Evolutionary conservation across 495 filamentous ascomycete genomes (phyloP).

Genomic region (Platismatia glauca): DNA sequence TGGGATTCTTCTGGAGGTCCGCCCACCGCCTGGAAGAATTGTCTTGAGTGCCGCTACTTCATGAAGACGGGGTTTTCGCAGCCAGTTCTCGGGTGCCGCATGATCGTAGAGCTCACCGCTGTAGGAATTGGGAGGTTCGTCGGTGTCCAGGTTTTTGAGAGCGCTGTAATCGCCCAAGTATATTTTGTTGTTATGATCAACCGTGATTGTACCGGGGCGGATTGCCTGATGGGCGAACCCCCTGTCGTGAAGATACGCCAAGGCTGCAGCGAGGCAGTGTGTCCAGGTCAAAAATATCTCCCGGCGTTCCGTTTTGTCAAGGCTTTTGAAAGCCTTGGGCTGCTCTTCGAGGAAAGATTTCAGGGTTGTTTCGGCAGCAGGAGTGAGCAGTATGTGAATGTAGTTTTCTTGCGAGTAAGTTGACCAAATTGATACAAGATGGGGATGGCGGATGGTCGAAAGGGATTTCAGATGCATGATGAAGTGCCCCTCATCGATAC

Average conservation of each 20-base stretch:
- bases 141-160: constrained; percentile 48
- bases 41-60: constrained; percentile 27
- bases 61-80: constrained; percentile 34
- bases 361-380: constrained; percentile 65
- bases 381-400: constrained; percentile 71
- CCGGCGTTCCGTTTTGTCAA: constrained; percentile 63
- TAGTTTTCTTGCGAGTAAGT: constrained; percentile 67
- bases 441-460: constrained; percentile 64
- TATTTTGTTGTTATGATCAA: constrained; percentile 62
- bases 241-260: constrained; percentile 66
- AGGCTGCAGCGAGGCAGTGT: constrained; percentile 70
- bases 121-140: constrained; percentile 43
- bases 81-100: constrained; percentile 72
- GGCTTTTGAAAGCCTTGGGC: constrained; percentile 56
- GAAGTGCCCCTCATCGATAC: constrained; percentile 36
- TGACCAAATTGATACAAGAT: constrained; percentile 70
- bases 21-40: constrained; percentile 39
- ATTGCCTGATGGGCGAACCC: constrained; percentile 72
- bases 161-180: constrained; percentile 66
- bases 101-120: constrained; percentile 70
- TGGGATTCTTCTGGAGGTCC: constrained; percentile 33
- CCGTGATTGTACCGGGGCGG: constrained; percentile 70
- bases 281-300: constrained; percentile 72
- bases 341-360: constrained; percentile 65
- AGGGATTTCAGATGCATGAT: constrained; percentile 60